Evolutionary conservation across 2,329 filamentous ascomycete species (phyloP).

Genomic region (Stachybotrys echinatus): DNA sequence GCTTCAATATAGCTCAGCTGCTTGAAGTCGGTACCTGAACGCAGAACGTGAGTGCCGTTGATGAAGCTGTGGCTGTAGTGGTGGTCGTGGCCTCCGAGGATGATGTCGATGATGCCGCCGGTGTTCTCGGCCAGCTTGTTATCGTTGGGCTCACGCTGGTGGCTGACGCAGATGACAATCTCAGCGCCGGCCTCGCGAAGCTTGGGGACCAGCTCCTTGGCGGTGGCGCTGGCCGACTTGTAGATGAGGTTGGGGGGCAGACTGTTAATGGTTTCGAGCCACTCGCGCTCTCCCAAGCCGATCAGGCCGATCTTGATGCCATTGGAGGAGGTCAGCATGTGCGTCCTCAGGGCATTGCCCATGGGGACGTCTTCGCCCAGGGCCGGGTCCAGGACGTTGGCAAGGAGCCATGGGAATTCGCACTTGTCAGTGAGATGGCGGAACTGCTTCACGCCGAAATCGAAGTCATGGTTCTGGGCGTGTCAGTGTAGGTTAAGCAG

Average conservation of each 20-base stretch:
- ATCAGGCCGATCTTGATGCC: constrained; percentile 83
- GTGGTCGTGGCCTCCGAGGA: constrained; percentile 86
- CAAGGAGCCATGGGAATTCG: constrained; percentile 83
- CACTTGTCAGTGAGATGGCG: constrained; percentile 67
- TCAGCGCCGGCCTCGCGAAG: constrained; percentile 75
- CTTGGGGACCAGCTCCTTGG: constrained; percentile 66
- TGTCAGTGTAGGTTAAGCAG: constrained; percentile 6
- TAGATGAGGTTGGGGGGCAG: constrained; percentile 79
- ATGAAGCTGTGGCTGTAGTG: constrained; percentile 75
- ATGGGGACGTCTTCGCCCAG: constrained; percentile 71
- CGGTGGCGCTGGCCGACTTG: constrained; percentile 70
- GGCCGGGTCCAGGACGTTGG: constrained; percentile 81
- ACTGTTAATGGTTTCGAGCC: constrained; percentile 83
- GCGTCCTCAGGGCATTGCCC: constrained; percentile 68
- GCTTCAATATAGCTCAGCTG: constrained; percentile 85
- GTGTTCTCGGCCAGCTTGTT: constrained; percentile 75
- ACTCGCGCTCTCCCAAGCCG: constrained; percentile 81
- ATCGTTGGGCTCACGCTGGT: constrained; percentile 86
- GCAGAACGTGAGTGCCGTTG: constrained; percentile 77
- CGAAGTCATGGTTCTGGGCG: constrained; percentile 77
- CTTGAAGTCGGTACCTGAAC: constrained; percentile 88
- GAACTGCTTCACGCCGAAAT: constrained; percentile 84
- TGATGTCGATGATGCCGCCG: constrained; percentile 72
- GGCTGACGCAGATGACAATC: constrained; percentile 75
- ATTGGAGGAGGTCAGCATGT: constrained; percentile 74